Conservation (phyloP, 2,329 filamentous ascomycete genomes). For the Aphanocladium album region DNA sequence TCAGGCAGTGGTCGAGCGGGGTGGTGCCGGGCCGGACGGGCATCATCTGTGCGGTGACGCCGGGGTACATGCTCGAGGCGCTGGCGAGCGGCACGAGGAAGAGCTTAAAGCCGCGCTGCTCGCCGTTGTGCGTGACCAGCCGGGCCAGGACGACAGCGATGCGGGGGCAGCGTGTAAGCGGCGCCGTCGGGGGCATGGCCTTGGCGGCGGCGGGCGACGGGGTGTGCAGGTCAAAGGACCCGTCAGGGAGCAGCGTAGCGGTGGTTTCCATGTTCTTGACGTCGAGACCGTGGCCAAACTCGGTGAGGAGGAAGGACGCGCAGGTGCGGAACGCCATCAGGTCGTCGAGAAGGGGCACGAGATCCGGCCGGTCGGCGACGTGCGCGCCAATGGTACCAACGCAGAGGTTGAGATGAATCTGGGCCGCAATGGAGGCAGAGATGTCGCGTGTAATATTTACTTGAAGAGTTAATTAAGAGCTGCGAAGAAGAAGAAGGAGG, state of each 20-base stretch:
- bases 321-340: conserved; percentile 21
- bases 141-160: conserved; percentile 30
- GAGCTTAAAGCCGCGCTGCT: conserved; percentile 24
- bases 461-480: no score
- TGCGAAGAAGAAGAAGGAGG: no score
- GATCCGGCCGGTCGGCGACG: conserved; percentile 12
- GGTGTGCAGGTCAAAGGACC: conserved; percentile 29
- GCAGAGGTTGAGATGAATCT: conserved; percentile 30
- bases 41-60: conserved; percentile 21
- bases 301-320: conserved; percentile 34
- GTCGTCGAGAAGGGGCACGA: background rate
- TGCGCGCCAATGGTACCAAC: conserved; percentile 22
- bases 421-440: no score
- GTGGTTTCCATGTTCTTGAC: conserved; percentile 34
- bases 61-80: conserved; percentile 20
- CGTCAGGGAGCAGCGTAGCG: conserved; percentile 26
- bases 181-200: conserved; percentile 23
- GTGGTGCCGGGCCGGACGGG: conserved; percentile 12
- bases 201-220: conserved; percentile 28
- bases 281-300: conserved; percentile 35
- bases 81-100: conserved; percentile 28
- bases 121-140: conserved; percentile 20
- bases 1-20: conserved; percentile 23
- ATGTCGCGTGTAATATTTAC: conserved; percentile 14
- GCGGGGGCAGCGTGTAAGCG: conserved; percentile 20